Conservation (phyloP, 495 filamentous ascomycete species). For the Penicillium mononematosum region DNA sequence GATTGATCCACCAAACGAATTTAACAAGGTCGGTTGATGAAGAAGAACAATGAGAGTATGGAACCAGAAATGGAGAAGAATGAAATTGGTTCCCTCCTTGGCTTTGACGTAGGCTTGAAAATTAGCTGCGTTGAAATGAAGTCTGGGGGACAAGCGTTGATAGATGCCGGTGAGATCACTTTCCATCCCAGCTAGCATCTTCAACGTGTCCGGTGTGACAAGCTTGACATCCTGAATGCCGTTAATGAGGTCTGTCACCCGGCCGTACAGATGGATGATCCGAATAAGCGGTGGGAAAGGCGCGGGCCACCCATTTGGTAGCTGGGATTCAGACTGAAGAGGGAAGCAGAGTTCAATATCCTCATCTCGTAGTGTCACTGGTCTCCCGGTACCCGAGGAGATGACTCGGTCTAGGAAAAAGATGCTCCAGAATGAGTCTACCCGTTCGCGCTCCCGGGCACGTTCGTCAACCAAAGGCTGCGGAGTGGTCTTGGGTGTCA, state of each 20-base stretch:
- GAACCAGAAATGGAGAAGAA: slow-evolving; percentile 89
- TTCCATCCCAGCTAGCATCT: slow-evolving; percentile 69
- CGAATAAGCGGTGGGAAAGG: slow-evolving; percentile 77
- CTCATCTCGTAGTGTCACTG: slow-evolving; percentile 75
- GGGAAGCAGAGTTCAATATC: slow-evolving; percentile 80
- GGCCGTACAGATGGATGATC: slow-evolving; percentile 79
- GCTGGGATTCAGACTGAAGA: slow-evolving; percentile 55
- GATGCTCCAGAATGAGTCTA: slow-evolving; percentile 82
- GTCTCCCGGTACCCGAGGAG: slow-evolving; percentile 76
- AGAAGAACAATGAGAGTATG: slow-evolving; percentile 82
- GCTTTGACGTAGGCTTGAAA: slow-evolving; percentile 74
- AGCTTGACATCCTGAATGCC: slow-evolving; percentile 74
- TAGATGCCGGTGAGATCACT: slow-evolving; percentile 76
- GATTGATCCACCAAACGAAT: slow-evolving; percentile 69
- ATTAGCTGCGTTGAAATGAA: slow-evolving; percentile 78
- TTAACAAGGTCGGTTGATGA: slow-evolving; percentile 76
- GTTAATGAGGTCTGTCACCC: slow-evolving; percentile 79
- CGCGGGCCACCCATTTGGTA: slow-evolving; percentile 63
- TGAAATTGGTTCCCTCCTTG: slow-evolving; percentile 78
- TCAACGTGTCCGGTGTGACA: slow-evolving; percentile 67
- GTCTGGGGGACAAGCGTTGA: slow-evolving; percentile 64
- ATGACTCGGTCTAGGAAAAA: slow-evolving; percentile 84
- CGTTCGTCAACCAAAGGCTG: slow-evolving; percentile 40
- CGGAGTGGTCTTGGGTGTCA: slow-evolving; percentile 21
- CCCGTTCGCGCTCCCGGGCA: slow-evolving; percentile 66